Percentiles rank a stretch among this genome's conserved stretches.
phyloP scores from a whole-genome alignment of 805 yeast genomes.

The Wickerhamomyces bovis region DNA sequence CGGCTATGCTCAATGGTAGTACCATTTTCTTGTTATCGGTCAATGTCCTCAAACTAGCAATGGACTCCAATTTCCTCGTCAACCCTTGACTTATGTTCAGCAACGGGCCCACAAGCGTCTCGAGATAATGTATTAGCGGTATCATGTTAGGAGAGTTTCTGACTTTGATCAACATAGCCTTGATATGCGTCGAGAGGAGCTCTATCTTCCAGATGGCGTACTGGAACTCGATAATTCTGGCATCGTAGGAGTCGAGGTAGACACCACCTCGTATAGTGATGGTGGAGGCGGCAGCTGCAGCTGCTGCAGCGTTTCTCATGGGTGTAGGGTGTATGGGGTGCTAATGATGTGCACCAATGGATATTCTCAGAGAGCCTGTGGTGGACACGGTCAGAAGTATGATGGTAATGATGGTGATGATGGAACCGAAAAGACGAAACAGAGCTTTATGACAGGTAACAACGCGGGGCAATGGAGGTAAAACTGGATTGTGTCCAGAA shows the following conservation, averaged over 20 bases:
- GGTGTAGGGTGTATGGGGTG: neutral
- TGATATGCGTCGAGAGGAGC: constrained; percentile 30
- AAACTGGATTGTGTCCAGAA: too few relatives aligned
- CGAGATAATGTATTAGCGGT: constrained; percentile 14
- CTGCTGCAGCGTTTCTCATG: constrained; percentile 11
- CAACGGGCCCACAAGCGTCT: constrained; percentile 12
- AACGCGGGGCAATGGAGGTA: too few relatives aligned
- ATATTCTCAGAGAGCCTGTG: neutral
- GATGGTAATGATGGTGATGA: too few relatives aligned
- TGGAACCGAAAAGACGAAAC: neutral
- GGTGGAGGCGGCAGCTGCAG: constrained; percentile 21
- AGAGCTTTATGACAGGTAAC: too few relatives aligned
- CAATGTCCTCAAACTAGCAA: neutral
- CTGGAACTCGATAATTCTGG: constrained; percentile 52
- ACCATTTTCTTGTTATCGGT: constrained; percentile 13
- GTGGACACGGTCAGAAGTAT: neutral
- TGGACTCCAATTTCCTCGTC: constrained; percentile 7
- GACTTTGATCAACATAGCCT: constrained; percentile 13
- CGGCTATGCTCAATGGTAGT: constrained; percentile 11
- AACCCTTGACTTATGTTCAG: constrained; percentile 10
- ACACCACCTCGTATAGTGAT: constrained; percentile 28
- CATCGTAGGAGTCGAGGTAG: constrained; percentile 44
- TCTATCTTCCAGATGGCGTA: constrained; percentile 45
- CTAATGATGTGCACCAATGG: too few relatives aligned
- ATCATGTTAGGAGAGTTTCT: constrained; percentile 4